Evolutionary conservation across 2,329 filamentous ascomycete genomes (phyloP).

Genomic region (Boeremia exigua): DNA sequence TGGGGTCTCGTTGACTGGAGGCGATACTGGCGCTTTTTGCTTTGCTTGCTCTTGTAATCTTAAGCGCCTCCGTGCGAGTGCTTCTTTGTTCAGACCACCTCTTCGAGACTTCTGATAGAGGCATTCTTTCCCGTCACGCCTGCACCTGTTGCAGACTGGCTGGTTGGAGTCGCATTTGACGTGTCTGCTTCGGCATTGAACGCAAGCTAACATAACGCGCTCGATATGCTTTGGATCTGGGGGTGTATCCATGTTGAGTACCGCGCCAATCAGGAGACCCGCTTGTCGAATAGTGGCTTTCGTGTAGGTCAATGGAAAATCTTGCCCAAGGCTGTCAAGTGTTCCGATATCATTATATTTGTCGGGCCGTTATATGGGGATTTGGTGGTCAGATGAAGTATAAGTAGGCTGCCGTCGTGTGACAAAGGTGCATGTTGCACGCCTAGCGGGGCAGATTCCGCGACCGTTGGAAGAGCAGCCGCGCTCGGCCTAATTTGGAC

Average conservation of each 20-base stretch:
- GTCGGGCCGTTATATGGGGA: too few species aligned
- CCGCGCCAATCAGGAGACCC: not conserved
- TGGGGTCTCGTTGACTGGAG: not conserved
- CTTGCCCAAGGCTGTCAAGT: not conserved
- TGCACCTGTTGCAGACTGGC: slow-evolving; percentile 40
- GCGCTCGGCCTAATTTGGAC: not conserved
- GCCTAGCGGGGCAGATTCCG: slow-evolving; percentile 7
- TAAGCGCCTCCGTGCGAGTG: slow-evolving; percentile 36
- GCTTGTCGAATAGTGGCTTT: not conserved
- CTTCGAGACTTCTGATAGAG: slow-evolving; percentile 42
- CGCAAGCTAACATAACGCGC: slow-evolving; percentile 41
- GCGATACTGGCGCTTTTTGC: slow-evolving; percentile 1
- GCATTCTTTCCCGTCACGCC: slow-evolving; percentile 42
- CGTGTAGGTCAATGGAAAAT: not conserved
- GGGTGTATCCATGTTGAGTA: slow-evolving; percentile 27
- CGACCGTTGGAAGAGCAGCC: not conserved
- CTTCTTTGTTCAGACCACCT: slow-evolving; percentile 44
- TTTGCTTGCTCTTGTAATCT: slow-evolving; percentile 29
- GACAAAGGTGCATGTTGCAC: not conserved
- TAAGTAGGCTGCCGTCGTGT: not conserved
- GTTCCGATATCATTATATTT: not conserved
- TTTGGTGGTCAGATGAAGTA: not conserved
- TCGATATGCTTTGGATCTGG: slow-evolving; percentile 30
- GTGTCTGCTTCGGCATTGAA: slow-evolving; percentile 43
- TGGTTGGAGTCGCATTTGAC: slow-evolving; percentile 45